A percentile compares a stretch with the other conserved stretches of the same genome.
Evolutionary conservation across 192 early-diverging fungal species (phyloP).

Genomic region (Coemansia sp.): DNA sequence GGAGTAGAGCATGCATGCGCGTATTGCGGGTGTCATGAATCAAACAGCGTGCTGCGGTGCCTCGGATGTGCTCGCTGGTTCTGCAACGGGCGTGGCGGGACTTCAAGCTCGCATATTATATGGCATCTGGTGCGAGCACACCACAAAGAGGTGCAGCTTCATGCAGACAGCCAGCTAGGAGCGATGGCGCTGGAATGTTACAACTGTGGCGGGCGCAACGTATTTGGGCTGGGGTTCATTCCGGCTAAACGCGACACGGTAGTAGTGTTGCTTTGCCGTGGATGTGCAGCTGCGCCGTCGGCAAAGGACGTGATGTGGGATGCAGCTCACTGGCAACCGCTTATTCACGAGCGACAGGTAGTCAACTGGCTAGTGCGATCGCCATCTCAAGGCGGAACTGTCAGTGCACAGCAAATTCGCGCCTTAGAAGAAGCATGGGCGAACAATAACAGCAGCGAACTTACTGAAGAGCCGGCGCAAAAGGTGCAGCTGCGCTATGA

Average conservation of each 20-base stretch:
- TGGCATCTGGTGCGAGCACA: slow-evolving; percentile 89
- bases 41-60: slow-evolving; percentile 87
- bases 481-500: slow-evolving; percentile 86
- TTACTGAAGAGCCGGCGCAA: slow-evolving; percentile 59
- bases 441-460: slow-evolving; percentile 62
- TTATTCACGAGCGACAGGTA: slow-evolving; percentile 94
- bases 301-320: slow-evolving; percentile 97
- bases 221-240: slow-evolving; percentile 96
- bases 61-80: slow-evolving; percentile 93
- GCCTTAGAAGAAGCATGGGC: slow-evolving; percentile 91
- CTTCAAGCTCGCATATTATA: slow-evolving; percentile 92
- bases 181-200: slow-evolving; percentile 96
- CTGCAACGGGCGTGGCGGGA: slow-evolving; percentile 89
- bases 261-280: slow-evolving; percentile 92
- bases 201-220: slow-evolving; percentile 92
- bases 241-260: slow-evolving; percentile 98
- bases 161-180: slow-evolving; percentile 89
- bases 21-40: slow-evolving; percentile 92
- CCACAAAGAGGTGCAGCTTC: slow-evolving; percentile 93
- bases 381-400: slow-evolving; percentile 79
- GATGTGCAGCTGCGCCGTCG: slow-evolving; percentile 85
- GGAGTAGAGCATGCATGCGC: slow-evolving; percentile 70
- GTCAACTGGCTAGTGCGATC: slow-evolving; percentile 92
- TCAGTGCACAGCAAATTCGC: slow-evolving; percentile 79
- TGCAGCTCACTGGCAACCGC: slow-evolving; percentile 90